Percentiles rank a stretch among this genome's conserved stretches.
Evolutionary conservation across 2,329 filamentous ascomycete genomes (phyloP).

Genomic region (Trichoderma afroharzianum): DNA sequence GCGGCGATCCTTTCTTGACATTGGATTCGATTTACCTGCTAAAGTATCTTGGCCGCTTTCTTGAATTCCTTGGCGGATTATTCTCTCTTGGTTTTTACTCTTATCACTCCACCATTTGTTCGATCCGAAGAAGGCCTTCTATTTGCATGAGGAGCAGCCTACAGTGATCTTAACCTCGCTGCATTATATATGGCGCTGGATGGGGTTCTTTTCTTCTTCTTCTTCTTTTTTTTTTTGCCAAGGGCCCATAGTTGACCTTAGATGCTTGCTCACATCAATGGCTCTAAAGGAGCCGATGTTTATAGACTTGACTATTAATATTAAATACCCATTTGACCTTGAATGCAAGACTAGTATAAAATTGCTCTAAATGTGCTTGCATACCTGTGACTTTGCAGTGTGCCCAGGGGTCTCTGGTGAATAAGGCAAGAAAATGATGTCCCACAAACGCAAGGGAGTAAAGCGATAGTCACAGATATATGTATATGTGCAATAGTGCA

Average conservation of each 20-base stretch:
- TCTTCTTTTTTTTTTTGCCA: background rate
- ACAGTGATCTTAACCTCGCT: background rate
- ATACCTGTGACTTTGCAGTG: background rate
- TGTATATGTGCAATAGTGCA: background rate
- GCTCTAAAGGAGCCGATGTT: background rate
- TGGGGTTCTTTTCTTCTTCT: background rate
- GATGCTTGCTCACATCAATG: background rate
- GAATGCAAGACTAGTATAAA: background rate
- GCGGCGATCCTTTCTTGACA: background rate
- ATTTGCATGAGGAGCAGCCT: background rate
- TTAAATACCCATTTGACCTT: background rate
- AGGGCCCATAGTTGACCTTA: background rate
- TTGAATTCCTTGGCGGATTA: too few species aligned
- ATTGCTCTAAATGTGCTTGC: background rate
- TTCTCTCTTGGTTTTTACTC: background rate
- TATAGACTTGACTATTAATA: background rate
- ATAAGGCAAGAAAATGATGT: background rate
- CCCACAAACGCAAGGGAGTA: background rate
- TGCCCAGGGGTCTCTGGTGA: background rate
- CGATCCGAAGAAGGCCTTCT: background rate
- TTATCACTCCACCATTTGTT: background rate
- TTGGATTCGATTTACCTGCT: background rate
- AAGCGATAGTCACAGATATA: background rate
- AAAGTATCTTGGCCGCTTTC: background rate
- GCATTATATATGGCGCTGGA: background rate